A percentile compares a stretch with the other conserved stretches of the same genome.
These are phyloP conservation scores for Linum tenue DNA, from an alignment of 345 rosid species.

Conservation along the genomic window DNA sequence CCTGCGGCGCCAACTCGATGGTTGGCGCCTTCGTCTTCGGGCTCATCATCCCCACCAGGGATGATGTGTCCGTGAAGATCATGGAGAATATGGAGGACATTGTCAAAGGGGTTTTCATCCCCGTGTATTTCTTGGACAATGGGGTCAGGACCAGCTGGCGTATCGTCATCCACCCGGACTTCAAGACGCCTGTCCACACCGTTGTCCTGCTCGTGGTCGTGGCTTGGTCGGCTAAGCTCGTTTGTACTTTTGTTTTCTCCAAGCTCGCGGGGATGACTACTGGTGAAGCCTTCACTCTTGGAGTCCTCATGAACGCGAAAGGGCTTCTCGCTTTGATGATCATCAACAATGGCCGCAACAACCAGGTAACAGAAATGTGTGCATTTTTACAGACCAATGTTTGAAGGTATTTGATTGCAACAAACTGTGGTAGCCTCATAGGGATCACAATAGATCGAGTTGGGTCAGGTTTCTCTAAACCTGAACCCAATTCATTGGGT, in stretches of 20 bases:
- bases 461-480: too few species aligned
- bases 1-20: slow-evolving; percentile 39
- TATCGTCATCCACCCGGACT: slow-evolving; percentile 2
- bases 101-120: slow-evolving; percentile 33
- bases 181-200: background rate
- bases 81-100: slow-evolving; percentile 39
- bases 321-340: slow-evolving; percentile 46
- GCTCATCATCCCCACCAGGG: slow-evolving; percentile 40
- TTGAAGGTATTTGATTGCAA: too few species aligned
- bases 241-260: slow-evolving; percentile 27
- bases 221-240: slow-evolving; percentile 31
- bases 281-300: slow-evolving; percentile 35
- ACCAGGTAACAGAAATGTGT: slow-evolving; percentile 17
- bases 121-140: slow-evolving; percentile 36
- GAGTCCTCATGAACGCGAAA: slow-evolving; percentile 59
- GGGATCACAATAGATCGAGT: too few species aligned
- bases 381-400: background rate
- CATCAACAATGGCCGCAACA: slow-evolving; percentile 40
- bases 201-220: slow-evolving; percentile 12
- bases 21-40: slow-evolving; percentile 66
- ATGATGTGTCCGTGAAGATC: slow-evolving; percentile 17
- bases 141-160: slow-evolving; percentile 29
- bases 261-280: slow-evolving; percentile 18
- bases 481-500: too few species aligned
- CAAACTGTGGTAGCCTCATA: too few species aligned